phyloP scores from a whole-genome alignment of 176 grass and related monocot species.

The Luzula sylvatica region DNA sequence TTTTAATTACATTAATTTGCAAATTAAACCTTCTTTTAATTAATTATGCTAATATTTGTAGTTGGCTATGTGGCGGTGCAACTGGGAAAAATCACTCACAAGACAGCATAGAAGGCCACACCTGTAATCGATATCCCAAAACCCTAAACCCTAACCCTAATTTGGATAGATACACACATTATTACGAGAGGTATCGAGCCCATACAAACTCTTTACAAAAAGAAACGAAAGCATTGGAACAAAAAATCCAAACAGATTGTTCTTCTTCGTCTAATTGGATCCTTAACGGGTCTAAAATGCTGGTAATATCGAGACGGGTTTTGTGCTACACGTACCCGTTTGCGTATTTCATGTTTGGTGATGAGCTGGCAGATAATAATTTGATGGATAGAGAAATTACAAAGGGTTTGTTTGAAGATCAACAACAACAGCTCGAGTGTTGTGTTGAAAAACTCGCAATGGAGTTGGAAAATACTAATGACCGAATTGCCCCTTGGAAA shows the following conservation, averaged over 20 bases:
- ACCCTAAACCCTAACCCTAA: background rate
- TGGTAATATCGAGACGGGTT: slow-evolving; percentile 22
- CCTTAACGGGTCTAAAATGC: background rate
- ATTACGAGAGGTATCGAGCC: slow-evolving; percentile 20
- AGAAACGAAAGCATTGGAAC: slow-evolving; percentile 12
- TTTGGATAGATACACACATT: slow-evolving; percentile 25
- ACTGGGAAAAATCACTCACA: background rate
- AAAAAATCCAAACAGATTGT: background rate
- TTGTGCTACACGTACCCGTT: slow-evolving; percentile 36
- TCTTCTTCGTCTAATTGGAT: slow-evolving; percentile 12
- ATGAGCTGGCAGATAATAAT: background rate
- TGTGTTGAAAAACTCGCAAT: slow-evolving; percentile 36
- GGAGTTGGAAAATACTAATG: background rate
- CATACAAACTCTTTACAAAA: slow-evolving; percentile 17
- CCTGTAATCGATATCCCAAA: slow-evolving; percentile 34
- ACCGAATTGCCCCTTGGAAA: background rate
- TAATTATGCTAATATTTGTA: background rate
- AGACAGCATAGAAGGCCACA: background rate
- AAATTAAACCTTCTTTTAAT: too few relatives aligned
- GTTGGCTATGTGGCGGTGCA: slow-evolving; percentile 42
- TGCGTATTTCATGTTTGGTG: slow-evolving; percentile 49
- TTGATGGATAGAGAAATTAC: slow-evolving; percentile 14
- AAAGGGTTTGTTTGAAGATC: slow-evolving; percentile 39
- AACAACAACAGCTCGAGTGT: slow-evolving; percentile 26
- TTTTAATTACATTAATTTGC: too few relatives aligned